Conservation (phyloP, 805 yeast genomes). For the Yamadazyma paraphyllophila region DNA sequence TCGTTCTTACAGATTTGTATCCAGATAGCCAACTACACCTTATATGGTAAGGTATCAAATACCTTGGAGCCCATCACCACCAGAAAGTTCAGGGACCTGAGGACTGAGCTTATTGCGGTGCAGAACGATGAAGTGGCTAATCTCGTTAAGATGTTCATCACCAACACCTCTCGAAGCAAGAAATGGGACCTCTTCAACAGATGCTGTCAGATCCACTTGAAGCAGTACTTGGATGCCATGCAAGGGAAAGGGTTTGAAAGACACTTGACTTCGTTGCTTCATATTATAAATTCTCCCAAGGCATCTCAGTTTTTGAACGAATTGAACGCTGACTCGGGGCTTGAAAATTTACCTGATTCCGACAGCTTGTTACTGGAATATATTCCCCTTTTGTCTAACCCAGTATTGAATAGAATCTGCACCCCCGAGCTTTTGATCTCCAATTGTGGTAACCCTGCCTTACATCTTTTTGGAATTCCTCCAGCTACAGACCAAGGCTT, state of each 20-base stretch:
- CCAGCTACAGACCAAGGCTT: slow-evolving; percentile 89
- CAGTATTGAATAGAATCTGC: slow-evolving; percentile 31
- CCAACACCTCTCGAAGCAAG: slow-evolving; percentile 44
- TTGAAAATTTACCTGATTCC: slow-evolving; percentile 30
- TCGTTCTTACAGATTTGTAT: slow-evolving; percentile 51
- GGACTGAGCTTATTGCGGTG: slow-evolving; percentile 67
- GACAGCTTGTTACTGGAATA: slow-evolving; percentile 8
- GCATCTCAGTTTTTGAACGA: slow-evolving; percentile 36
- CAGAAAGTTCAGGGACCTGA: slow-evolving; percentile 61
- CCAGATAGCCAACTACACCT: slow-evolving; percentile 54
- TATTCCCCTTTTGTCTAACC: slow-evolving; percentile 35
- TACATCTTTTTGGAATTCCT: slow-evolving; percentile 85
- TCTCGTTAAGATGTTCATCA: slow-evolving; percentile 62
- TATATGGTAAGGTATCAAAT: slow-evolving; percentile 50
- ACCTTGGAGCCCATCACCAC: slow-evolving; percentile 64
- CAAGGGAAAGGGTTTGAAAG: slow-evolving; percentile 70
- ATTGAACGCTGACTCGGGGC: slow-evolving; percentile 37
- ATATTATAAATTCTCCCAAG: slow-evolving; percentile 48
- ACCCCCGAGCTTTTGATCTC: slow-evolving; percentile 53
- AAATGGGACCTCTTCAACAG: slow-evolving; percentile 52
- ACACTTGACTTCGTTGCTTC: slow-evolving; percentile 63
- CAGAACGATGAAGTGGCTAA: slow-evolving; percentile 53
- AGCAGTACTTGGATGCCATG: slow-evolving; percentile 50
- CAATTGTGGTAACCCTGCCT: slow-evolving; percentile 90
- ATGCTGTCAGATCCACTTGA: slow-evolving; percentile 52